Evolutionary conservation across 78 protist species (phyloP).

Genomic region (Dictyostelium firmibasis): DNA sequence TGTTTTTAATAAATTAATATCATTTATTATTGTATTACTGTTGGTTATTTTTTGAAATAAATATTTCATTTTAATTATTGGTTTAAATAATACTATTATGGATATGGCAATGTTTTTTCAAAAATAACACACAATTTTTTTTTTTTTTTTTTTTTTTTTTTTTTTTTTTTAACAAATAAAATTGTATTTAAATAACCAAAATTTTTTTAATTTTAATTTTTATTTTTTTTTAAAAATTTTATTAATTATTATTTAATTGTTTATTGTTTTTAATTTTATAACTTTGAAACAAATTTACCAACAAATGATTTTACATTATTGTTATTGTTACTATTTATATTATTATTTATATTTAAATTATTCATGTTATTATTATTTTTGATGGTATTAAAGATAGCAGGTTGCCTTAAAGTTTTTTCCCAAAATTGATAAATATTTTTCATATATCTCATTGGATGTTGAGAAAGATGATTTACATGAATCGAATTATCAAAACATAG

Average conservation of each 20-base stretch:
- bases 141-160: neutral
- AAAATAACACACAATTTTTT: neutral
- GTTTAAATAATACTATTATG: neutral
- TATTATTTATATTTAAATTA: neutral
- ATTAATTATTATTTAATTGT: too few relatives aligned
- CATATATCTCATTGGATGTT: conserved; percentile 38
- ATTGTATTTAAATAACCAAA: too few relatives aligned
- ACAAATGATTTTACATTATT: conserved; percentile 3
- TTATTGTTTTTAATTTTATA: neutral
- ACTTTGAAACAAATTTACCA: conserved; percentile 2
- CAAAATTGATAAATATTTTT: conserved; percentile 29
- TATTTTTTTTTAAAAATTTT: too few relatives aligned
- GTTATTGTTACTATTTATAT: neutral
- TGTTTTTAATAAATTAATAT: neutral
- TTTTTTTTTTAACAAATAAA: too few relatives aligned
- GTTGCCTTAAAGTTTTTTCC: conserved; percentile 9
- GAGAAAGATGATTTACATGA: conserved; percentile 24
- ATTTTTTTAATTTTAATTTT: neutral
- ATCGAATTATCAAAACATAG: conserved; percentile 15
- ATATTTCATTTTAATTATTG: neutral
- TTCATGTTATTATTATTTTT: neutral
- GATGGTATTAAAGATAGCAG: neutral
- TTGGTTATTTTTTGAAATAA: neutral
- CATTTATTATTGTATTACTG: neutral
- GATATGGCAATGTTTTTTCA: too few relatives aligned